Evolutionary conservation across 345 rosid genomes (phyloP).

Genomic region (Mercurialis annua): DNA sequence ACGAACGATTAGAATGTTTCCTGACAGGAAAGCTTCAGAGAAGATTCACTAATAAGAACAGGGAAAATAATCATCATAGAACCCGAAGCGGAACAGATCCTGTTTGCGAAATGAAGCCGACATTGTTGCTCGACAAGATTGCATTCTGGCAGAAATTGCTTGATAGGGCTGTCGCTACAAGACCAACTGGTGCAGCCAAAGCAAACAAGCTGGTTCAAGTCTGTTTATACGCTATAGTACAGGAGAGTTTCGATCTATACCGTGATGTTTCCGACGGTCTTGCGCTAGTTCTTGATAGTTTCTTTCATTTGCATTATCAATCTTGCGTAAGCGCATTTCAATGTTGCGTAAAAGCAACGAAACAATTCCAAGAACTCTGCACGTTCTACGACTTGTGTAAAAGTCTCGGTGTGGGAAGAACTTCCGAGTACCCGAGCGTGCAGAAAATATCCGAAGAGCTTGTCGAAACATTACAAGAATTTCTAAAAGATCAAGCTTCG

Average conservation of each 20-base stretch:
- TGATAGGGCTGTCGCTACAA: slow-evolving; percentile 58
- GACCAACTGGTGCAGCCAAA: slow-evolving; percentile 62
- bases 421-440: slow-evolving; percentile 76
- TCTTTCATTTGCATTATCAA: slow-evolving; percentile 64
- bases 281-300: slow-evolving; percentile 55
- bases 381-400: slow-evolving; percentile 57
- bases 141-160: slow-evolving; percentile 67
- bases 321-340: slow-evolving; percentile 61
- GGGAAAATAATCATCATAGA: background rate
- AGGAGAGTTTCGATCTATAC: slow-evolving; percentile 80
- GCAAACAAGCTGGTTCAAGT: slow-evolving; percentile 45
- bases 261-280: slow-evolving; percentile 66
- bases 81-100: slow-evolving; percentile 27
- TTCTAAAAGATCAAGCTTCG: slow-evolving; percentile 69
- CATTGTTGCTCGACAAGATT: slow-evolving; percentile 52
- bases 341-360: slow-evolving; percentile 54
- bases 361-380: slow-evolving; percentile 64
- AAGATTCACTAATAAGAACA: slow-evolving; percentile 30
- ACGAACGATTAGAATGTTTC: slow-evolving; percentile 68
- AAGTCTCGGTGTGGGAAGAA: slow-evolving; percentile 53
- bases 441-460: slow-evolving; percentile 73
- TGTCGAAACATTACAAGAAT: slow-evolving; percentile 67
- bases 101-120: slow-evolving; percentile 61
- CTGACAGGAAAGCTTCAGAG: slow-evolving; percentile 62
- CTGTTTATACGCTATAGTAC: slow-evolving; percentile 48